These are phyloP conservation scores for Diplocarpon mali DNA, from an alignment of 2,329 filamentous ascomycete species.

Conservation along the genomic window DNA sequence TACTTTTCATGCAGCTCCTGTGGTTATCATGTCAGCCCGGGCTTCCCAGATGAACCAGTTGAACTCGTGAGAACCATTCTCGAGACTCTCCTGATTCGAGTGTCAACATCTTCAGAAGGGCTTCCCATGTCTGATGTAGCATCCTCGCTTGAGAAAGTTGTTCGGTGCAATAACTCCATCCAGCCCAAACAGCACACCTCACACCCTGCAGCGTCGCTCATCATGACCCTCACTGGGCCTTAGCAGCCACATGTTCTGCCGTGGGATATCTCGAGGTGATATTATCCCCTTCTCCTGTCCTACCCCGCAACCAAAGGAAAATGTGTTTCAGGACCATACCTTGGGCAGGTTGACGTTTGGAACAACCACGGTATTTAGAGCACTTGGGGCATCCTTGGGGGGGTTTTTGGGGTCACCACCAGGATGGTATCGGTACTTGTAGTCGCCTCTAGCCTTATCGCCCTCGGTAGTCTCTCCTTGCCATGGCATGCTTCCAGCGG, in stretches of 20 bases:
- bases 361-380: slow-evolving; percentile 87
- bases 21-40: slow-evolving; percentile 8
- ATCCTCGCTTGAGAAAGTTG: too few relatives aligned
- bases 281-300: too few relatives aligned
- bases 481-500: slow-evolving; percentile 81
- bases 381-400: slow-evolving; percentile 85
- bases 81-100: neutral
- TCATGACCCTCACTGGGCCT: too few relatives aligned
- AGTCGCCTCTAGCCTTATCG: slow-evolving; percentile 45
- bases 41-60: neutral
- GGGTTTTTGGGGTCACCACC: slow-evolving; percentile 67
- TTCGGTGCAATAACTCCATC: too few relatives aligned
- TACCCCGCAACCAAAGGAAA: slow-evolving; percentile 5
- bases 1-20: slow-evolving; percentile 89
- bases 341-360: slow-evolving; percentile 88
- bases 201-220: too few relatives aligned
- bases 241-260: neutral
- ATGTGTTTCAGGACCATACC: slow-evolving; percentile 39
- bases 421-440: slow-evolving; percentile 51
- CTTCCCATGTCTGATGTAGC: too few relatives aligned
- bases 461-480: slow-evolving; percentile 54
- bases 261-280: too few relatives aligned
- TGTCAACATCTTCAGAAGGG: too few relatives aligned
- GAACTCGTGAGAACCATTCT: neutral
- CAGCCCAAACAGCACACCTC: too few relatives aligned